Percentiles rank a stretch among this genome's conserved stretches.
Evolutionary conservation across 345 rosid species (phyloP).

Genomic region (Clarkia xantiana): DNA sequence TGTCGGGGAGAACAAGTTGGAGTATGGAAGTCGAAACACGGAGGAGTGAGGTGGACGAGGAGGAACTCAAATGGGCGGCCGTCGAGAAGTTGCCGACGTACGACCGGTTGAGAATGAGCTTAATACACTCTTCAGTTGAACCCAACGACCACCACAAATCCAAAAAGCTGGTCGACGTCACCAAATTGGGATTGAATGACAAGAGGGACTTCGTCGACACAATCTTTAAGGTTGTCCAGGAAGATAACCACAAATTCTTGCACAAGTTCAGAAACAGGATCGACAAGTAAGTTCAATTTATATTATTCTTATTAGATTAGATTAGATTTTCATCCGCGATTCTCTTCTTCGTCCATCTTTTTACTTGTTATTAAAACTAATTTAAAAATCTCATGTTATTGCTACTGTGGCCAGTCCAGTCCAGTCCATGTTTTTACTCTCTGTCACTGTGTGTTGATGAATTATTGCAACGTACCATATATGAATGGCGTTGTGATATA

Average conservation of each 20-base stretch:
- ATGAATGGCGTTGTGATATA: too few species aligned
- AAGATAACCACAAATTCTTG: constrained; percentile 73
- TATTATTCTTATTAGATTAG: too few species aligned
- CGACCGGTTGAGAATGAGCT: constrained; percentile 56
- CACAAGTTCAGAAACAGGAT: constrained; percentile 58
- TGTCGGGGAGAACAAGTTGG: constrained; percentile 24
- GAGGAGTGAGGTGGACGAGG: constrained; percentile 74
- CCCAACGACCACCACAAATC: constrained; percentile 18
- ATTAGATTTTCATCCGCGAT: too few species aligned
- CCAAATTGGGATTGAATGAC: constrained; percentile 51
- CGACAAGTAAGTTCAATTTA: constrained; percentile 57
- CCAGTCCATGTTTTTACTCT: too few species aligned
- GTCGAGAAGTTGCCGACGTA: constrained; percentile 83
- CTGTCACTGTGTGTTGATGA: too few species aligned
- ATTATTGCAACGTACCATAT: too few species aligned
- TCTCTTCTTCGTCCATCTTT: too few species aligned
- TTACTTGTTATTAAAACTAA: too few species aligned
- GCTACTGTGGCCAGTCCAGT: too few species aligned
- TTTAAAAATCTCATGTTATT: too few species aligned
- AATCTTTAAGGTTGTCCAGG: constrained; percentile 68
- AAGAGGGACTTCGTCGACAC: constrained; percentile 57
- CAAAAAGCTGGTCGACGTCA: constrained; percentile 45
- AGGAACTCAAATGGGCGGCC: constrained; percentile 93
- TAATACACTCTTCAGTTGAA: constrained; percentile 40
- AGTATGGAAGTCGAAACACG: constrained; percentile 51